A percentile compares a stretch with the other conserved stretches of the same genome.
These are phyloP conservation scores for Tuber brumale DNA, from an alignment of 495 filamentous ascomycete genomes.

Conservation along the genomic window DNA sequence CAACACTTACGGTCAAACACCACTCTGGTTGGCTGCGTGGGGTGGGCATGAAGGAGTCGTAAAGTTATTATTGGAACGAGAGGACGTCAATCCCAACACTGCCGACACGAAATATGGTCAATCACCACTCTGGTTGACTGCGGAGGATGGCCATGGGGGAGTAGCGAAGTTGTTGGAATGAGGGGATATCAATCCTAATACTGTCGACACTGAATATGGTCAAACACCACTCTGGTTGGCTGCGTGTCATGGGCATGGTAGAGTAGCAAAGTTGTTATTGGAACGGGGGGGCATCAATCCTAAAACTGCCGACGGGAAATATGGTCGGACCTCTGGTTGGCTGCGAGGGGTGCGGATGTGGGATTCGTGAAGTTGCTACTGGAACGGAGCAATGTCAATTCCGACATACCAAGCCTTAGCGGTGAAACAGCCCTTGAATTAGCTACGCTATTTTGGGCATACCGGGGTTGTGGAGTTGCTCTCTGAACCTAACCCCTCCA, in stretches of 20 bases:
- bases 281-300: too few relatives aligned
- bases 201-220: too few relatives aligned
- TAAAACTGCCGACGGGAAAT: too few relatives aligned
- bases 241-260: too few relatives aligned
- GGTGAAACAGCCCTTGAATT: background rate
- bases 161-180: background rate
- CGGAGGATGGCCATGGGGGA: too few relatives aligned
- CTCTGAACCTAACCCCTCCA: background rate
- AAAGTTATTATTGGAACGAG: background rate
- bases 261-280: too few relatives aligned
- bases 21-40: background rate
- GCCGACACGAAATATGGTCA: background rate
- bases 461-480: background rate
- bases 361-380: background rate
- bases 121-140: background rate
- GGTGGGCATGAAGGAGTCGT: background rate
- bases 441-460: background rate
- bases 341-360: too few relatives aligned
- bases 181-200: too few relatives aligned
- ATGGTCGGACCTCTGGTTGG: too few relatives aligned
- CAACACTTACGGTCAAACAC: background rate
- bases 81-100: background rate
- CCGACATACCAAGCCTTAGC: background rate
- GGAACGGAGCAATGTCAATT: background rate
- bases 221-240: too few relatives aligned